These are phyloP conservation scores for Xylaria flabelliformis DNA, from an alignment of 495 filamentous ascomycete species.

Conservation along the genomic window DNA sequence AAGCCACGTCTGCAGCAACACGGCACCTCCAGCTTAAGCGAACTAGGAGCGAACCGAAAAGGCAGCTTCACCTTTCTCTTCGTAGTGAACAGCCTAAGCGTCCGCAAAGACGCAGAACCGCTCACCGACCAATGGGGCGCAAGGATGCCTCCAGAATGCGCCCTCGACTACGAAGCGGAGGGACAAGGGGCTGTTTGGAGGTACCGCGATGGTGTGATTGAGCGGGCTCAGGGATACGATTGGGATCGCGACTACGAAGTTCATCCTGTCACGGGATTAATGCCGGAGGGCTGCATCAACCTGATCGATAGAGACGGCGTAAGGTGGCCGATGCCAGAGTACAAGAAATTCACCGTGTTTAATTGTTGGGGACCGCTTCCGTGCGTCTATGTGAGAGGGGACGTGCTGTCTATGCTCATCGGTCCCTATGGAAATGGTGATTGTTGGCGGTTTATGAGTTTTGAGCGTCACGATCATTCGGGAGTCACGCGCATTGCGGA, in stretches of 20 bases:
- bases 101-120: conserved; percentile 18
- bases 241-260: conserved; percentile 26
- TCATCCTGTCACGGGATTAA: neutral
- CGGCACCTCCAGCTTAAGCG: neutral
- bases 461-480: conserved; percentile 3
- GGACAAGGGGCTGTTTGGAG: conserved; percentile 34
- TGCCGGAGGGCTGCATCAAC: conserved; percentile 29
- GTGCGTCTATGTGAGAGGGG: conserved; percentile 35
- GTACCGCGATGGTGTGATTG: conserved; percentile 33
- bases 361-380: conserved; percentile 45
- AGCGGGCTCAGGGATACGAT: conserved; percentile 28
- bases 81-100: conserved; percentile 41
- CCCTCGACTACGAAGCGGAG: conserved; percentile 31
- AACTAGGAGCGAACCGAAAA: neutral
- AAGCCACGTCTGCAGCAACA: neutral
- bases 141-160: conserved; percentile 32
- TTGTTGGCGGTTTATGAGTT: conserved; percentile 38
- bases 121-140: conserved; percentile 39
- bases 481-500: conserved; percentile 30
- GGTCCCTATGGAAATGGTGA: conserved; percentile 1
- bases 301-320: neutral
- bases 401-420: conserved; percentile 33
- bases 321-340: neutral
- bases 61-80: conserved; percentile 41
- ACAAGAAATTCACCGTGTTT: conserved; percentile 33